Percentiles rank a stretch among this genome's conserved stretches.
These are phyloP conservation scores for Whalleya microplaca DNA, from an alignment of 2,329 filamentous ascomycete species.

Conservation along the genomic window DNA sequence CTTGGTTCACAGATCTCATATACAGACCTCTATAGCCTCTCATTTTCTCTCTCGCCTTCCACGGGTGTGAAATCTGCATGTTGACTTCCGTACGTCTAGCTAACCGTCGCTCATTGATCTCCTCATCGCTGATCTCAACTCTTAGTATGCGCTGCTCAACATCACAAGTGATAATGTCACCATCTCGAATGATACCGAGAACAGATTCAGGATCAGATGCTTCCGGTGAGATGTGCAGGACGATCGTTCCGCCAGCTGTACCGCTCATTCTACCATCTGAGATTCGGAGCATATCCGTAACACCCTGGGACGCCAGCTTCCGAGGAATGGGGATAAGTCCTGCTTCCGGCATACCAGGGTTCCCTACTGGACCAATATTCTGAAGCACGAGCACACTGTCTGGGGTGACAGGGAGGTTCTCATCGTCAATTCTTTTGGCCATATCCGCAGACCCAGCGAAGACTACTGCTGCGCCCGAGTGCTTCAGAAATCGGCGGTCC, in stretches of 20 bases:
- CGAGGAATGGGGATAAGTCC: conserved; percentile 67
- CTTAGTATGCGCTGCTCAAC: conserved; percentile 65
- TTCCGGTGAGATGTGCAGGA: conserved; percentile 85
- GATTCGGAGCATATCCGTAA: conserved; percentile 80
- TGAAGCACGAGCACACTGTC: conserved; percentile 76
- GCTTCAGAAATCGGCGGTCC: conserved; percentile 61
- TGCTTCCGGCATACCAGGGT: conserved; percentile 93
- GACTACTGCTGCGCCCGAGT: conserved; percentile 56
- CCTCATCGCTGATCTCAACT: conserved; percentile 68
- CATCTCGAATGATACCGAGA: conserved; percentile 75
- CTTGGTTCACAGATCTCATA: conserved; percentile 62
- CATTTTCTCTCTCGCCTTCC: conserved; percentile 42
- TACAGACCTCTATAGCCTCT: conserved; percentile 65
- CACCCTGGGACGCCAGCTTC: conserved; percentile 73
- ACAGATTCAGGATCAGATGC: conserved; percentile 76
- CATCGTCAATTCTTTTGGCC: conserved; percentile 61
- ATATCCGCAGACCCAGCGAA: conserved; percentile 81
- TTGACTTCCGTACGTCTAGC: conserved; percentile 57
- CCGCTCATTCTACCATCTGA: conserved; percentile 89
- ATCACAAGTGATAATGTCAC: conserved; percentile 80
- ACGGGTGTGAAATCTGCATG: conserved; percentile 34
- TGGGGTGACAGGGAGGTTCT: conserved; percentile 62
- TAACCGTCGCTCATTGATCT: conserved; percentile 64
- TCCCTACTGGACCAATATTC: conserved; percentile 87
- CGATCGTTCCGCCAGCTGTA: conserved; percentile 86